Evolutionary conservation across 176 grass and related monocot genomes (phyloP), one percentile per base, ranked within the genome.

Genomic region (Bolboschoenus planiculmis): DNA sequence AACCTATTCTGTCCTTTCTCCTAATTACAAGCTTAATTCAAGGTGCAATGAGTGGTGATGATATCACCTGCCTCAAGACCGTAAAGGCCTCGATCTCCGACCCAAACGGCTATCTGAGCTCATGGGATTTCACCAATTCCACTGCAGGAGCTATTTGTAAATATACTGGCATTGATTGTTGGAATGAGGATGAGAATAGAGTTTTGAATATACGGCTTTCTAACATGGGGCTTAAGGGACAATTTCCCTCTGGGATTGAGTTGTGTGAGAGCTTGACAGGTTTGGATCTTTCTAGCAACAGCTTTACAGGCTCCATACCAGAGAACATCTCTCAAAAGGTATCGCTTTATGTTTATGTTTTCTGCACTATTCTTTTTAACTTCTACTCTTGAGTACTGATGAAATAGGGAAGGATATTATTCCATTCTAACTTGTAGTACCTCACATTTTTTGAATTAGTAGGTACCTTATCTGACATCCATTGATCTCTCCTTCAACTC

Each of bases 401-500:
- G 46, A 48, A n/a, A 48, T 10, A 48, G 46, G 6, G 46, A 48
- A 48, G 9, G 9, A 48, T 48, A 64, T n/a, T n/a, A n/a, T n/a
- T n/a, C n/a, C n/a, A n/a, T n/a, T n/a, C n/a, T n/a, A n/a, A n/a
- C n/a, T n/a, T n/a, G n/a, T n/a, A n/a, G n/a, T n/a, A n/a, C n/a
- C n/a, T n/a, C n/a, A n/a, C n/a, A n/a, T n/a, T n/a, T 63, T 63
- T 31, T 63, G 10, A 13, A 62, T 24, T 23, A 2, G 31, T 65
- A 85, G 88, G 11, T 88, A 43, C 89, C 85, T 9, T 86, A 42
- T 11, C 47, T 97, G 36, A 81, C 85, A 80, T 58, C 50, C n/a
- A 26, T 97, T 48, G 93, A 97, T 81, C 91, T 97, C 70, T 97
- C 93, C 54, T 85, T 66, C 73, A 97, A 97, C 85, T 9, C 30